These are phyloP conservation scores for Cutaneotrichosporon cavernicola DNA, from an alignment of 1,284 basidiomycete species.

Conservation along the genomic window DNA sequence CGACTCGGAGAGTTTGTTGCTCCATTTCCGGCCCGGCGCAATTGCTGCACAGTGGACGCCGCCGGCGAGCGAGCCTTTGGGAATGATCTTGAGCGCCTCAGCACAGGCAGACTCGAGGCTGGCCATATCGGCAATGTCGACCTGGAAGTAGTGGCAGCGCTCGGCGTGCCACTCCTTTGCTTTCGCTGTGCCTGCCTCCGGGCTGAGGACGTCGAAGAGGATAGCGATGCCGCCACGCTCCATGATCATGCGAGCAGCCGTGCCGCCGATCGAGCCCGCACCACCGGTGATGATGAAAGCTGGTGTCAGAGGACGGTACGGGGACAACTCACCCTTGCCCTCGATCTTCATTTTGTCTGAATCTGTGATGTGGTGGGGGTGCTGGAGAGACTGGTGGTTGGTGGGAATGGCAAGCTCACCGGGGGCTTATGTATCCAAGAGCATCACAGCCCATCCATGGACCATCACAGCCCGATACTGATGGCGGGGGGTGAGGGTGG, in stretches of 20 bases:
- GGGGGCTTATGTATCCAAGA: neutral
- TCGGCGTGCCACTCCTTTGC: conserved; percentile 28
- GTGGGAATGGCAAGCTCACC: neutral
- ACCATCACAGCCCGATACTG: neutral
- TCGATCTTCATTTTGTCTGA: conserved; percentile 19
- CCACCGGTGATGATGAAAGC: conserved; percentile 37
- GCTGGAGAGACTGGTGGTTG: neutral
- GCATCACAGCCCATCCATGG: neutral
- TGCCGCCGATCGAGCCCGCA: conserved; percentile 32
- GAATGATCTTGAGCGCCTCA: conserved; percentile 22
- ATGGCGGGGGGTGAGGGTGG: neutral
- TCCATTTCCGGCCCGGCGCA: conserved; percentile 24
- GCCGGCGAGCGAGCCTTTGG: conserved; percentile 34
- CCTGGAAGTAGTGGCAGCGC: conserved; percentile 27
- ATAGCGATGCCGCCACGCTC: conserved; percentile 26
- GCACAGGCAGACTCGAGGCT: conserved; percentile 17
- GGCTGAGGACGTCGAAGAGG: conserved; percentile 29
- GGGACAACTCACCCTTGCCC: conserved; percentile 15
- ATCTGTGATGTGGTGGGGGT: neutral
- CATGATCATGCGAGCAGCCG: conserved; percentile 27
- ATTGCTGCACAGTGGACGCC: conserved; percentile 39
- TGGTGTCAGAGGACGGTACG: neutral
- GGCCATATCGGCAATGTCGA: conserved; percentile 26
- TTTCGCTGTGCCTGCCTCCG: conserved; percentile 24
- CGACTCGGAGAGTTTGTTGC: conserved; percentile 23